Base-by-base conservation (phyloP, 306 rosid genomes). In the Pachyrhizus erosus region DNA sequence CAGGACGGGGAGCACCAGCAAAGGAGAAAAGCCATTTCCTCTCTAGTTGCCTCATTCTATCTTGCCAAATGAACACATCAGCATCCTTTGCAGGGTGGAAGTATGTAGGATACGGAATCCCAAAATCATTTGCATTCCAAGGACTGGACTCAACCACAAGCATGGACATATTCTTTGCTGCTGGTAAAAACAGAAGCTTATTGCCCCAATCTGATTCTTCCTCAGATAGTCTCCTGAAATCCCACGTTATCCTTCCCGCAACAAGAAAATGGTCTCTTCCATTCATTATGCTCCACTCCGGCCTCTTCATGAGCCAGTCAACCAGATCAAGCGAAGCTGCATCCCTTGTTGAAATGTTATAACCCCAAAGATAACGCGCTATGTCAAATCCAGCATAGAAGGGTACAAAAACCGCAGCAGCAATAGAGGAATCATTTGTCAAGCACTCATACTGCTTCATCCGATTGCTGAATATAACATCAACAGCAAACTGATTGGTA, bases 111-210 rank as follows among this genome's bases (percentile, higher is more conserved):
- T 96, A 96, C 4, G 99, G 99, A 86, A 96, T 92, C 52, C 91
- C 99, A 81, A 93, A 96, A 86, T 96, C 99, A 80, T 96, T 96
- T 3, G 94, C 98, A 87, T 96, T 96, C 99, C 99, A 96, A 1
- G 99, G 99, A 60, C 99, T 96, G n/a, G 99, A 96, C 87, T 96
- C 99, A 1, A 96, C 99, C 79, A 96, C 99, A 57, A 96, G 97
- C 99, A 96, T 96, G 7, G 99, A 96, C 99, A 96, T 96, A 80
- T 96, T 93, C 90, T 88, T 93, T 0, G 97, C 98, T 17, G 98
- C 99, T 0, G 97, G 98, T 73, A 96, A 82, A 80, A 96, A 96
- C 88, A 96, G 85, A 82, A 96, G 98, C 87, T 96, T 96, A 88
- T 87, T 92, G 10, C 99, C 99, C 99, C 99, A 96, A 23, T 93